Percentiles rank a stretch among this genome's conserved stretches.
Evolutionary conservation across 2,329 filamentous ascomycete species (phyloP).

Genomic region (Arthrobotrys entomopaga): DNA sequence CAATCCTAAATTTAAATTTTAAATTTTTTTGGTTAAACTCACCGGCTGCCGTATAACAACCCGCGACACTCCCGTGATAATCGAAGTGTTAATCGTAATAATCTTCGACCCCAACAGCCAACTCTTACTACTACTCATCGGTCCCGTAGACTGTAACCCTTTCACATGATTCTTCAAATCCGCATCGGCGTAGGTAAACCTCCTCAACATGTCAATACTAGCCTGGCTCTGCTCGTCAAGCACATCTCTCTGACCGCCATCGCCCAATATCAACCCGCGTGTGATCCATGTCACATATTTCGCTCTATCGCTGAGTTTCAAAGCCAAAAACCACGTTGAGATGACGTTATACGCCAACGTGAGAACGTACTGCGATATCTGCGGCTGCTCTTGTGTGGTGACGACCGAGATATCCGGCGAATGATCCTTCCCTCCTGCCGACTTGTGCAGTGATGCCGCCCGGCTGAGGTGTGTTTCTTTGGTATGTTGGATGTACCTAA

Average conservation of each 20-base stretch:
- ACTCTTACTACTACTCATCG: slow-evolving; percentile 64
- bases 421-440: slow-evolving; percentile 31
- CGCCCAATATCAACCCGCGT: slow-evolving; percentile 80
- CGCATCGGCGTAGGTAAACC: slow-evolving; percentile 84
- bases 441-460: slow-evolving; percentile 59
- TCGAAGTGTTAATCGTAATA: slow-evolving; percentile 66
- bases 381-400: slow-evolving; percentile 61
- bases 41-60: slow-evolving; percentile 63
- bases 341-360: slow-evolving; percentile 94
- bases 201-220: slow-evolving; percentile 93
- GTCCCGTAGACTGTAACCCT: slow-evolving; percentile 63
- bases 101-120: slow-evolving; percentile 68
- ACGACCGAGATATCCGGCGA: slow-evolving; percentile 25
- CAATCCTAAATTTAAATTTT: no score
- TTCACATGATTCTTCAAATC: slow-evolving; percentile 65
- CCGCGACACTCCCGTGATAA: slow-evolving; percentile 65
- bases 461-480: slow-evolving; percentile 62
- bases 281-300: slow-evolving; percentile 91
- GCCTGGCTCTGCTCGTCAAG: slow-evolving; percentile 93
- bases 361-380: slow-evolving; percentile 92
- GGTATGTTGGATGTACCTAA: slow-evolving; percentile 85
- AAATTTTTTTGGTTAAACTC: no score
- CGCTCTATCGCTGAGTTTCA: slow-evolving; percentile 84
- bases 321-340: slow-evolving; percentile 92
- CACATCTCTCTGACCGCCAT: slow-evolving; percentile 76